Conservation (phyloP, 257 asterid genomes). For the Jacaranda mimosifolia region DNA sequence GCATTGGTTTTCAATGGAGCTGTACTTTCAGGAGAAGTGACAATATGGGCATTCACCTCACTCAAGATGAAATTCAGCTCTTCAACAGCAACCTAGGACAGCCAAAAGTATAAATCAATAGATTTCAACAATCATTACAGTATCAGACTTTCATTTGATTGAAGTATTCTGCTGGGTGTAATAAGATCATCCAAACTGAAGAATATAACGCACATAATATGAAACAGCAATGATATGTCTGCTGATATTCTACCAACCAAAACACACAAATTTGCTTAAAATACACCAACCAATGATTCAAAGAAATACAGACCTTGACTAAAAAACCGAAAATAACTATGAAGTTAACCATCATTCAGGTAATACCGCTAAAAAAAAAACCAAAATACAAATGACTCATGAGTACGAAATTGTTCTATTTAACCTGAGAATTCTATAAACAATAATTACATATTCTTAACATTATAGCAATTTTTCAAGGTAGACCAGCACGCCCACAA, state of each 20-base stretch:
- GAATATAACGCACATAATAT: background rate
- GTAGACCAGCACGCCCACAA: background rate
- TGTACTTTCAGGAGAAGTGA: constrained; percentile 42
- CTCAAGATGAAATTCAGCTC: constrained; percentile 59
- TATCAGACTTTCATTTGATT: background rate
- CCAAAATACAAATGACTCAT: background rate
- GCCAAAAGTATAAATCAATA: constrained; percentile 19
- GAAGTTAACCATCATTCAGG: background rate
- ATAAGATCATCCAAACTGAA: background rate
- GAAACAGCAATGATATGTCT: background rate
- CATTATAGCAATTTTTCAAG: no score
- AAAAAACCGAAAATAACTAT: no score
- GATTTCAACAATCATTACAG: background rate
- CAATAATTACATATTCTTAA: no score
- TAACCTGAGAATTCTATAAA: background rate
- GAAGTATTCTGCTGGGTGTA: background rate
- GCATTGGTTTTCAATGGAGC: constrained; percentile 63
- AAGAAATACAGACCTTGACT: no score
- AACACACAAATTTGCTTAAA: background rate
- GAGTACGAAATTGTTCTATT: background rate
- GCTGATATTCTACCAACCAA: background rate
- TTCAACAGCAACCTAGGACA: constrained; percentile 57
- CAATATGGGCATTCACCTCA: constrained; percentile 51
- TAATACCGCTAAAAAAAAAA: background rate
- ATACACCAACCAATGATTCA: background rate